Base-by-base conservation (phyloP, 352 stramenopile genomes). In the Saprolegnia parasitica region DNA sequence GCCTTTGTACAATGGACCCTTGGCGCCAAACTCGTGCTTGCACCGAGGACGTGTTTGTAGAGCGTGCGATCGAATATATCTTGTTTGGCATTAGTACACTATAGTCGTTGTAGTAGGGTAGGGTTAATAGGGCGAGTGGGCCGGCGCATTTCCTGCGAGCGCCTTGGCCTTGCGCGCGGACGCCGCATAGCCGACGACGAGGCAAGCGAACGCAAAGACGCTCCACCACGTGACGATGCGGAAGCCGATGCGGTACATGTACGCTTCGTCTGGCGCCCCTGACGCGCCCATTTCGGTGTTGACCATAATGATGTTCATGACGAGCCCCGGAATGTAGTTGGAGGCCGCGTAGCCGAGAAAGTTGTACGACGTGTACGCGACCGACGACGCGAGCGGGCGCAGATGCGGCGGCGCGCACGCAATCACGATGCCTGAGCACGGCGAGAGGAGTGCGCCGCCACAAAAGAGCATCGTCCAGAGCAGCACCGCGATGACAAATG, bases 391-490 rank as follows among this genome's bases (percentile, higher is more conserved):
- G 26, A 93, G 71, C 56, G 86, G 83, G 18, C 84, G 81, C 58
- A 92, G 72, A 4, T 74, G 80, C 20, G 74, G 75, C 20, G 86
- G 86, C 20, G 84, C 78, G 32, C 80, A 83, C 45, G 81, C 88
- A 52, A 93, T 93, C 40, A 93, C 83, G 52, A 93, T 93, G n/a
- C 86, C 86, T 39, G 86, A 92, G 73, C 84, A 93, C 18, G 86
- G 82, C 4, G 86, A 83, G 29, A 93, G 74, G 50, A 91, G 80
- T 26, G 73, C 77, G 35, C 80, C 86, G 21, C 86, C 86, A 55
- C 79, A 91, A 74, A 93, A 93, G n/a, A 93, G 75, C 84, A 93
- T 92, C 60, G 85, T 64, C 86, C 86, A 93, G 6, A 93, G 79
- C 60, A 89, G 87, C 26, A 83, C 24, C 24, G 84, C 84, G 67